A percentile compares a stretch with the other conserved stretches of the same genome.
phyloP scores from a whole-genome alignment of 176 grass and related monocot species.

The Hordeum marinum region DNA sequence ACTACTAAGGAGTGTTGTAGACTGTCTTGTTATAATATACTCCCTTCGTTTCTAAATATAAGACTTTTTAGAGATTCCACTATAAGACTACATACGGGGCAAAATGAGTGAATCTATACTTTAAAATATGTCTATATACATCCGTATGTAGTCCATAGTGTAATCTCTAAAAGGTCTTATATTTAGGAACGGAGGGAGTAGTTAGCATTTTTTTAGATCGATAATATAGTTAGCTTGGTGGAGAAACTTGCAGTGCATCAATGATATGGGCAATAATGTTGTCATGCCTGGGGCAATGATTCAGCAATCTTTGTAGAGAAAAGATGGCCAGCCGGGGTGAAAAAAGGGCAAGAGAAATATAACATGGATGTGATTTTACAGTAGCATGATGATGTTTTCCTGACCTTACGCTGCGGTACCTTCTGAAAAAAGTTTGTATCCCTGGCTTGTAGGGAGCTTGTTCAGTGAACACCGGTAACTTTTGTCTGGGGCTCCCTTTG shows the following conservation, averaged over 20 bases:
- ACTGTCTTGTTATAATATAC: neutral
- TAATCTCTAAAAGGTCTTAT: no score
- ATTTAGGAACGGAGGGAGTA: no score
- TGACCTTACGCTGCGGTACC: conserved; percentile 32
- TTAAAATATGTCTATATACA: no score
- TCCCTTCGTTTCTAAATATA: no score
- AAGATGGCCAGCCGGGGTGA: neutral
- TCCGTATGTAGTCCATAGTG: no score
- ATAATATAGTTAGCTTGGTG: neutral
- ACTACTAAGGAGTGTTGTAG: neutral
- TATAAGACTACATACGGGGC: no score
- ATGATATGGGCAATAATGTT: conserved; percentile 39
- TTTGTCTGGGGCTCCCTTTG: conserved; percentile 41
- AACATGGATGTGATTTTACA: conserved; percentile 43
- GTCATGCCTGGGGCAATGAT: conserved; percentile 23
- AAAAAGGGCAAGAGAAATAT: neutral
- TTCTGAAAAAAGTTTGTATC: conserved; percentile 46
- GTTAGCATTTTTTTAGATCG: no score
- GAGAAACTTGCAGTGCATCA: neutral
- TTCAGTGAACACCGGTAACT: conserved; percentile 30
- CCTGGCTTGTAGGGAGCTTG: conserved; percentile 28
- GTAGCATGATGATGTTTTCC: conserved; percentile 43
- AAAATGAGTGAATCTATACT: no score
- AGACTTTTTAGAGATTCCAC: no score
- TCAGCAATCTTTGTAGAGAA: conserved; percentile 37